Evolutionary conservation across 768 basidiomycete genomes (phyloP).

Genomic region (Suillus spraguei): DNA sequence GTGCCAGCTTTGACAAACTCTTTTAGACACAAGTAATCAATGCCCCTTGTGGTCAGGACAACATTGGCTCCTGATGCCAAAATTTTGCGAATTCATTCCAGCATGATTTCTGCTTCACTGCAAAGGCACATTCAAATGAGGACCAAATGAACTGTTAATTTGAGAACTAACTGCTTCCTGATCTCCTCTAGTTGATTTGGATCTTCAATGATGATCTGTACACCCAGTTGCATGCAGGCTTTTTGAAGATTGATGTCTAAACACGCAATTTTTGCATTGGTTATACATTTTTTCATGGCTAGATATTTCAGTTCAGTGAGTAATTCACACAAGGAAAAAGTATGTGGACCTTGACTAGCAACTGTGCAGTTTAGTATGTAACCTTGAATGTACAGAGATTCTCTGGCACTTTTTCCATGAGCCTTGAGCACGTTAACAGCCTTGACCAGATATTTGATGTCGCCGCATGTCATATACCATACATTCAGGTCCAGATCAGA

Average conservation of each 20-base stretch:
- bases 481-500: no score
- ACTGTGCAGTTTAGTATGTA: conserved; percentile 99
- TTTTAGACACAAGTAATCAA: conserved; percentile 96
- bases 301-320: conserved; percentile 11
- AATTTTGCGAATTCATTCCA: conserved; percentile 96
- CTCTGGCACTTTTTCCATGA: conserved; percentile 93
- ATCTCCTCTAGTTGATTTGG: conserved; percentile 97
- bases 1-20: conserved; percentile 99
- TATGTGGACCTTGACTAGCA: conserved; percentile 88
- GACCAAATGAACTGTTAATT: conserved; percentile 4
- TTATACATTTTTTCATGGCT: conserved; percentile 98
- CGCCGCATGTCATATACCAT: no score
- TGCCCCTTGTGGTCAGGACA: conserved; percentile 96
- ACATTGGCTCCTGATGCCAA: conserved; percentile 96
- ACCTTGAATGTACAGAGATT: conserved; percentile 92
- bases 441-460: conserved; percentile 98
- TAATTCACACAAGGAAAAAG: conserved; percentile 6
- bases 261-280: conserved; percentile 96
- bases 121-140: not conserved
- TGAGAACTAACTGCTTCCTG: conserved; percentile 70
- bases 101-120: conserved; percentile 94
- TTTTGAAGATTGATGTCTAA: conserved; percentile 98
- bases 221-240: conserved; percentile 94
- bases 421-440: conserved; percentile 99
- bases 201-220: conserved; percentile 98